These are phyloP conservation scores for Thozetella sp. DNA, from an alignment of 495 filamentous ascomycete genomes.

Conservation along the genomic window DNA sequence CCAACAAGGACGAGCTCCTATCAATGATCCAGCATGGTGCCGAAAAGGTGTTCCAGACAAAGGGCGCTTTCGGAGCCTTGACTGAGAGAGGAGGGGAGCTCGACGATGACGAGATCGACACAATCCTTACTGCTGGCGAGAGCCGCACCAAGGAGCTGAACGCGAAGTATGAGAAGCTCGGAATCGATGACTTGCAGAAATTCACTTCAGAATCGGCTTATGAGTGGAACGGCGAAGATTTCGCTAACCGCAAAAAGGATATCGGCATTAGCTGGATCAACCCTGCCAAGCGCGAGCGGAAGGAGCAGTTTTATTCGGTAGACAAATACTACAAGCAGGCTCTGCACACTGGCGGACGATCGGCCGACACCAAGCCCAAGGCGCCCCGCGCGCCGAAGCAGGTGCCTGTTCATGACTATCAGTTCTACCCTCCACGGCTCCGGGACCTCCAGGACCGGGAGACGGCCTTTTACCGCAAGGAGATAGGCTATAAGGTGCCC, in stretches of 20 bases:
- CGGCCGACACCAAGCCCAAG: constrained; percentile 89
- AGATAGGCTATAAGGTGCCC: constrained; percentile 90
- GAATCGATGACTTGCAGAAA: constrained; percentile 96
- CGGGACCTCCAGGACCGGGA: constrained; percentile 93
- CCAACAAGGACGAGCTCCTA: constrained; percentile 94
- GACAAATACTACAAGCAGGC: constrained; percentile 98
- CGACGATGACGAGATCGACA: constrained; percentile 86
- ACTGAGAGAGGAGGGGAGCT: constrained; percentile 63
- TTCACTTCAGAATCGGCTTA: constrained; percentile 97
- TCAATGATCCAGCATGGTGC: constrained; percentile 99
- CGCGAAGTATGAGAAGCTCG: constrained; percentile 94
- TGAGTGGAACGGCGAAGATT: constrained; percentile 98
- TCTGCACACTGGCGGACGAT: constrained; percentile 80
- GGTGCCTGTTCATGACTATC: constrained; percentile 89
- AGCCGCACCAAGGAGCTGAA: constrained; percentile 86
- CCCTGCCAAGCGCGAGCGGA: constrained; percentile 96
- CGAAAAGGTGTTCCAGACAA: constrained; percentile 82
- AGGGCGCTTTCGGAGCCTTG: constrained; percentile 58
- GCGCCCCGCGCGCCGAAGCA: constrained; percentile 96
- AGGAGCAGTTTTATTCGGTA: constrained; percentile 96
- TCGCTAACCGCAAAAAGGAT: constrained; percentile 89
- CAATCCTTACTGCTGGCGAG: constrained; percentile 84
- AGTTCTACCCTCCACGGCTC: constrained; percentile 87
- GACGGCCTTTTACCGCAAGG: constrained; percentile 93
- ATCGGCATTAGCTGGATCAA: constrained; percentile 98